Percentiles rank a stretch among this genome's conserved stretches.
Conservation (phyloP, 768 basidiomycete species). For the Boletus rufocinnamomeus region DNA sequence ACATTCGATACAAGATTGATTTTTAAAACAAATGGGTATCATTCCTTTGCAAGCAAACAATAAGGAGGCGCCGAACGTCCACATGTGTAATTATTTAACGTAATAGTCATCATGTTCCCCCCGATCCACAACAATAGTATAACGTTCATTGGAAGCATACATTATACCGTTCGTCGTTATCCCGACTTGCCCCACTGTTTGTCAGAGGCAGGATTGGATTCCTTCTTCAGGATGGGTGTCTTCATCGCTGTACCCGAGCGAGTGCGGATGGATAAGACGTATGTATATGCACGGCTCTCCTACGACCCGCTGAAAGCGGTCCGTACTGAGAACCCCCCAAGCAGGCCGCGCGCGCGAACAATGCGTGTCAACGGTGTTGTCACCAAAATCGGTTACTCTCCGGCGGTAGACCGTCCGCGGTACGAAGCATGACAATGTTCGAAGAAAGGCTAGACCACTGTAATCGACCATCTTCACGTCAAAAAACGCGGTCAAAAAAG, state of each 20-base stretch:
- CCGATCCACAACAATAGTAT: neutral
- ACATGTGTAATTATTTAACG: neutral
- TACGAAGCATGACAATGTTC: conserved; percentile 3
- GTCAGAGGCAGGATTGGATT: neutral
- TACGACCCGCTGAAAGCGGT: neutral
- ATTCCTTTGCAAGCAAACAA: neutral
- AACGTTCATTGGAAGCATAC: neutral
- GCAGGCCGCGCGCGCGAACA: too few relatives aligned
- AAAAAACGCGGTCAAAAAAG: neutral
- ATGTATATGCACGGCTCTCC: neutral
- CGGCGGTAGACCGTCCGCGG: neutral
- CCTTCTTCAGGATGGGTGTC: too few relatives aligned
- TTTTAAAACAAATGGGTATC: neutral
- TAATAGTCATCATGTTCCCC: neutral
- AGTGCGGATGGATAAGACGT: neutral
- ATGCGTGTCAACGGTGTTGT: neutral
- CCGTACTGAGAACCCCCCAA: neutral
- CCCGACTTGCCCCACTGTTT: neutral
- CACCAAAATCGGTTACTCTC: conserved; percentile 2
- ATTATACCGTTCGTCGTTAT: neutral
- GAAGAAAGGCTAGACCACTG: conserved; percentile 4
- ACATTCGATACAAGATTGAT: neutral
- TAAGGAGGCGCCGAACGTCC: neutral
- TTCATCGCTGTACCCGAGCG: neutral
- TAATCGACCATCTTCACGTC: too few relatives aligned